Conservation (phyloP, 2,329 filamentous ascomycete species). For the Fusarium penzigii region DNA sequence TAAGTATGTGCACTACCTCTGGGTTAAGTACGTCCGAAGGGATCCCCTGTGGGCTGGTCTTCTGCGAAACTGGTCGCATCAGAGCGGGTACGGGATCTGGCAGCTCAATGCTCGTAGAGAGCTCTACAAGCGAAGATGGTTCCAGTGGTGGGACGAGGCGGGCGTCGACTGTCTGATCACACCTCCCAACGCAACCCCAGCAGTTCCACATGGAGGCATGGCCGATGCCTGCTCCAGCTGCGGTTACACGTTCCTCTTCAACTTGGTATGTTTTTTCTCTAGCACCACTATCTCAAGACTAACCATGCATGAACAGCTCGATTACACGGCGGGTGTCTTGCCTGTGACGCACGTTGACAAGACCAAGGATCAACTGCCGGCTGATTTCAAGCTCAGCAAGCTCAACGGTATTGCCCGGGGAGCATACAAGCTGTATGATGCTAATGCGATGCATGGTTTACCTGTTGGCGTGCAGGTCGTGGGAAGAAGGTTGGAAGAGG, state of each 20-base stretch:
- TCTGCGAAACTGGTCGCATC: slow-evolving; percentile 70
- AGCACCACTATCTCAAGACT: neutral
- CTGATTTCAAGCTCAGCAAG: slow-evolving; percentile 58
- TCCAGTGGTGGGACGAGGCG: slow-evolving; percentile 78
- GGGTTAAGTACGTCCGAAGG: slow-evolving; percentile 78
- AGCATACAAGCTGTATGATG: slow-evolving; percentile 85
- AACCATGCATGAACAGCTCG: slow-evolving; percentile 55
- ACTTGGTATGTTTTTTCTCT: slow-evolving; percentile 59
- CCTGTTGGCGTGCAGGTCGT: slow-evolving; percentile 87
- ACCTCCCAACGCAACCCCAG: slow-evolving; percentile 87
- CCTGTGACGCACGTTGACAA: slow-evolving; percentile 84
- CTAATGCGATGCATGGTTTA: slow-evolving; percentile 79
- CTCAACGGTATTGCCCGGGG: slow-evolving; percentile 80
- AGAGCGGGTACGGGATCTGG: slow-evolving; percentile 80
- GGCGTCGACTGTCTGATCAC: slow-evolving; percentile 77
- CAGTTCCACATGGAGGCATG: slow-evolving; percentile 86
- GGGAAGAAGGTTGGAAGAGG: slow-evolving; percentile 77
- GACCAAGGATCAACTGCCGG: slow-evolving; percentile 64
- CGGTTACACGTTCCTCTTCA: slow-evolving; percentile 93
- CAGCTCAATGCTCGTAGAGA: slow-evolving; percentile 76
- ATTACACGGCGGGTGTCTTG: slow-evolving; percentile 81
- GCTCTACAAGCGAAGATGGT: slow-evolving; percentile 75
- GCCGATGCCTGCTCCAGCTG: slow-evolving; percentile 81
- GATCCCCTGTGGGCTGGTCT: slow-evolving; percentile 80
- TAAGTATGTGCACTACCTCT: slow-evolving; percentile 86